Percentiles rank a stretch among this genome's conserved stretches.
phyloP scores from a whole-genome alignment of 2,329 filamentous ascomycete species.

The Aspergillus sojae region DNA sequence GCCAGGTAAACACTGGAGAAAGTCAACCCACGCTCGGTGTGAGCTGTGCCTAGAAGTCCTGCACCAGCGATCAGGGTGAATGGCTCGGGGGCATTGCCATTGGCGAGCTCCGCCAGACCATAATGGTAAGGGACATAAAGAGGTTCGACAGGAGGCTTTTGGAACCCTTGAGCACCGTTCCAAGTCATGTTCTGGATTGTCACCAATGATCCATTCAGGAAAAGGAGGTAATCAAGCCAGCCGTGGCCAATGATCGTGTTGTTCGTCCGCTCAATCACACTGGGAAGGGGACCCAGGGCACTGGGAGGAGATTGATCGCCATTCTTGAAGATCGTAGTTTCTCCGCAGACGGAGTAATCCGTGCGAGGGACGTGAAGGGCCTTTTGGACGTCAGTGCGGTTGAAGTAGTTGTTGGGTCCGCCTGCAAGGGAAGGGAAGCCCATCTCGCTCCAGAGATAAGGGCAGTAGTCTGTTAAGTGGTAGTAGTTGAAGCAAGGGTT shows the following conservation, averaged over 20 bases:
- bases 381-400: conserved; percentile 68
- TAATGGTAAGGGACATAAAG: conserved; percentile 70
- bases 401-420: conserved; percentile 67
- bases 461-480: conserved; percentile 72
- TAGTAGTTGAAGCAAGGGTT: conserved; percentile 83
- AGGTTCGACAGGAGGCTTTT: conserved; percentile 59
- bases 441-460: conserved; percentile 67
- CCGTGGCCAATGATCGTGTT: conserved; percentile 77
- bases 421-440: conserved; percentile 69
- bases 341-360: conserved; percentile 48
- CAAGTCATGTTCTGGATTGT: conserved; percentile 82
- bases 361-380: conserved; percentile 62
- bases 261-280: conserved; percentile 72
- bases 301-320: conserved; percentile 53
- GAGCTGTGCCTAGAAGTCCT: conserved; percentile 69
- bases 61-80: conserved; percentile 51
- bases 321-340: conserved; percentile 45
- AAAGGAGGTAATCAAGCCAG: conserved; percentile 68
- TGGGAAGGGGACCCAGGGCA: conserved; percentile 54
- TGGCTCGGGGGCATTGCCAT: conserved; percentile 49
- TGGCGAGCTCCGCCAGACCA: conserved; percentile 24
- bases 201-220: conserved; percentile 70
- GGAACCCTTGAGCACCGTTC: conserved; percentile 72
- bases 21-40: conserved; percentile 76
- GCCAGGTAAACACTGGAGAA: conserved; percentile 65